Evolutionary conservation across 306 rosid species (phyloP).

Genomic region (Betula pendula): DNA sequence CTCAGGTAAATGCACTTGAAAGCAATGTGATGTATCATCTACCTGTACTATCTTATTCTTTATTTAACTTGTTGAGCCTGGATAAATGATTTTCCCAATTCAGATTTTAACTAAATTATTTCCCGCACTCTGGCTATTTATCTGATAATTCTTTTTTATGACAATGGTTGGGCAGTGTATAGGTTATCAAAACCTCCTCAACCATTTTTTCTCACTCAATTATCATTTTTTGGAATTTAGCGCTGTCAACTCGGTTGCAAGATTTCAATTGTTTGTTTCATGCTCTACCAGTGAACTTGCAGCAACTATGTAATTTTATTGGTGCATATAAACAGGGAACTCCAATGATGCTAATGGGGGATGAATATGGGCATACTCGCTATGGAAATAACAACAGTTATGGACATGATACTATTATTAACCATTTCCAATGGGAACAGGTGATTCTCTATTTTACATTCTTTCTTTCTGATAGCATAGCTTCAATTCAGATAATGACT

Average conservation of each 20-base stretch:
- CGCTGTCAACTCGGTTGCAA: background rate
- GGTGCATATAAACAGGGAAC: conserved; percentile 65
- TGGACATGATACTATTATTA: conserved; percentile 81
- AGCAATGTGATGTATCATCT: conserved; percentile 9
- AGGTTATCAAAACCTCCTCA: background rate
- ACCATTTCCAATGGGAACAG: conserved; percentile 83
- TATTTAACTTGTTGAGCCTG: background rate
- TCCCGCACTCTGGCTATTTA: background rate
- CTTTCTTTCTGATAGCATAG: conserved; percentile 29
- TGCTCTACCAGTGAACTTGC: conserved; percentile 23
- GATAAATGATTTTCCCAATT: conserved; percentile 4
- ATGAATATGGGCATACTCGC: conserved; percentile 93
- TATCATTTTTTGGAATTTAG: background rate
- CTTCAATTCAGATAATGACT: conserved; percentile 22
- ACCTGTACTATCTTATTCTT: background rate
- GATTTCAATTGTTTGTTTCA: conserved; percentile 24
- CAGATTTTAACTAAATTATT: background rate
- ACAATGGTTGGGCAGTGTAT: background rate
- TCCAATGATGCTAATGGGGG: conserved; percentile 99
- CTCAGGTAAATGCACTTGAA: conserved; percentile 58
- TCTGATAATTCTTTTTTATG: background rate
- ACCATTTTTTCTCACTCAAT: background rate
- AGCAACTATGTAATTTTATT: conserved; percentile 26
- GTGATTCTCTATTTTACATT: conserved; percentile 29
- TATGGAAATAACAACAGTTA: conserved; percentile 92